Percentiles rank a stretch among this genome's conserved stretches.
Conservation (phyloP, 148 eudicot species). For the Rhododendron kiyosumense region DNA sequence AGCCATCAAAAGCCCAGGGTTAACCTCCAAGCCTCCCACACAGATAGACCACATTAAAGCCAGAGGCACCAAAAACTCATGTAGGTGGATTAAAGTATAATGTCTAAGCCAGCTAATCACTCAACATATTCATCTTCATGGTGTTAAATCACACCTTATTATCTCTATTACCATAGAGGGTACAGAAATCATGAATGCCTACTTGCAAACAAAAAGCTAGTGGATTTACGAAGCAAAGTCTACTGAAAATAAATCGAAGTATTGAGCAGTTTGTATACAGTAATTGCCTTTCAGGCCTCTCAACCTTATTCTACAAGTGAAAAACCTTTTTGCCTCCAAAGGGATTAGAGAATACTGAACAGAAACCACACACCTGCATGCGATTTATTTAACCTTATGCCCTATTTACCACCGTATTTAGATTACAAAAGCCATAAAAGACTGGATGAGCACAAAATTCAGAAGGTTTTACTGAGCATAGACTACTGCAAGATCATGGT, state of each 20-base stretch:
- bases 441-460: not conserved
- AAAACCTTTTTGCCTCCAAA: not conserved
- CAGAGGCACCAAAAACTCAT: not conserved
- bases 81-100: not conserved
- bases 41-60: not conserved
- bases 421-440: not conserved
- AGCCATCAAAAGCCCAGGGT: not conserved
- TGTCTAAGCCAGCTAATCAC: not conserved
- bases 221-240: not conserved
- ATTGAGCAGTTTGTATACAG: not conserved
- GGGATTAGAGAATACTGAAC: not conserved
- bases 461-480: not conserved
- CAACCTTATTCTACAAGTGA: not conserved
- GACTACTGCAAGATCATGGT: not conserved
- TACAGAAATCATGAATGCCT: not conserved
- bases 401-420: not conserved
- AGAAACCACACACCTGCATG: not conserved
- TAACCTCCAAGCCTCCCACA: not conserved
- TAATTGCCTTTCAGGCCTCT: not conserved
- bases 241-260: not conserved
- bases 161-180: not conserved
- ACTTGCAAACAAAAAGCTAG: not conserved
- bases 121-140: not conserved
- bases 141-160: not conserved
- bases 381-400: not conserved